Conservation (phyloP, 768 basidiomycete genomes). For the Amanita molliuscula region DNA sequence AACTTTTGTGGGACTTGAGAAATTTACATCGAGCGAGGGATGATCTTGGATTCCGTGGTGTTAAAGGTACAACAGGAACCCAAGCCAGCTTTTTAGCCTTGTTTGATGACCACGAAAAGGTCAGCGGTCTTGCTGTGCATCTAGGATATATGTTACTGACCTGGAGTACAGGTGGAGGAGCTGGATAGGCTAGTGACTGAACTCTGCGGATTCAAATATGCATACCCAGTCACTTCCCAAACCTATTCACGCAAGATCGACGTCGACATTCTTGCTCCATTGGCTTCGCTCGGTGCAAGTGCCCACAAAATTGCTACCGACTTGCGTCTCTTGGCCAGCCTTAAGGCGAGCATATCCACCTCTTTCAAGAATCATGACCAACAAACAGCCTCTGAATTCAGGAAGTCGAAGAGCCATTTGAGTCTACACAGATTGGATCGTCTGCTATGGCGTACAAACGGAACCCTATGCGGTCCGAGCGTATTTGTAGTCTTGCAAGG, state of each 20-base stretch:
- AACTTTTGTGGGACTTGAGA: slow-evolving; percentile 92
- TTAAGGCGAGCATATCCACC: slow-evolving; percentile 46
- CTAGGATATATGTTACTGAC: background rate
- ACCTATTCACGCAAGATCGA: slow-evolving; percentile 99
- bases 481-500: slow-evolving; percentile 91
- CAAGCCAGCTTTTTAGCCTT: slow-evolving; percentile 92
- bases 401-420: slow-evolving; percentile 99
- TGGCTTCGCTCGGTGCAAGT: slow-evolving; percentile 86
- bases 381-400: slow-evolving; percentile 14
- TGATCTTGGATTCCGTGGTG: slow-evolving; percentile 94
- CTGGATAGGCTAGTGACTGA: slow-evolving; percentile 85
- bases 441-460: slow-evolving; percentile 99
- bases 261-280: slow-evolving; percentile 80
- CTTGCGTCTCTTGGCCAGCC: slow-evolving; percentile 84
- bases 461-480: slow-evolving; percentile 98
- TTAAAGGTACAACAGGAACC: slow-evolving; percentile 99
- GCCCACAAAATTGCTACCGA: slow-evolving; percentile 98
- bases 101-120: slow-evolving; percentile 94
- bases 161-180: slow-evolving; percentile 55
- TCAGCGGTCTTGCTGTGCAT: slow-evolving; percentile 13
- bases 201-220: slow-evolving; percentile 86
- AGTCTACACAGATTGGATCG: slow-evolving; percentile 95
- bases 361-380: background rate
- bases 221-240: slow-evolving; percentile 97
- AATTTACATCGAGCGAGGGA: slow-evolving; percentile 85